Evolutionary conservation across 345 rosid genomes (phyloP).

Genomic region (Eucalyptus erythrocorys): DNA sequence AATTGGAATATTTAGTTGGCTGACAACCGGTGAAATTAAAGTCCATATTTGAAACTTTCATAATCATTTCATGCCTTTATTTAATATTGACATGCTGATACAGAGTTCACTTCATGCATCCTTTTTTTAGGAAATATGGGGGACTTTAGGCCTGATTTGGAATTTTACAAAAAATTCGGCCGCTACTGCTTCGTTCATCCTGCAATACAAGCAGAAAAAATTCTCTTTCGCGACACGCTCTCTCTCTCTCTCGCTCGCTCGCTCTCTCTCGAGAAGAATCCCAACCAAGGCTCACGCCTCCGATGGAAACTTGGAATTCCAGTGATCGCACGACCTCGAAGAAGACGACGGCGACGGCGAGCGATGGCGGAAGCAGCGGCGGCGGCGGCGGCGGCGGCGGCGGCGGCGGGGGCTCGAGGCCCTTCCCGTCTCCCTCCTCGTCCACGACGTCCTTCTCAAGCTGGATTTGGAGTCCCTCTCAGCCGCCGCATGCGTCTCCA

Average conservation of each 20-base stretch:
- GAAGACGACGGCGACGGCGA: background rate
- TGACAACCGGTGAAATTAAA: fast-evolving
- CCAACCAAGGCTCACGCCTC: background rate
- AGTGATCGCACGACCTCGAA: background rate
- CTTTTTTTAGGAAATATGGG: too few relatives aligned
- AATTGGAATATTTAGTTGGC: fast-evolving
- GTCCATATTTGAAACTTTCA: fast-evolving
- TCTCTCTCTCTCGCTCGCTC: background rate
- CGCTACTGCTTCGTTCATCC: background rate
- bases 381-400: background rate
- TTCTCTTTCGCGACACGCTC: background rate
- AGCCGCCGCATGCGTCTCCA: slow-evolving; percentile 40
- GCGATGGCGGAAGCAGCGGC: background rate
- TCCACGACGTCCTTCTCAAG: slow-evolving; percentile 28
- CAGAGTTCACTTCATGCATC: too few relatives aligned
- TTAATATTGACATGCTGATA: too few relatives aligned
- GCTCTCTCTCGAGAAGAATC: background rate
- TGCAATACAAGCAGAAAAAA: background rate
- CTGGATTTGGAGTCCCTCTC: slow-evolving; percentile 41
- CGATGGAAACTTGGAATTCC: background rate
- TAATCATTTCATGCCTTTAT: too few relatives aligned
- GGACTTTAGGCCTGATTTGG: too few relatives aligned
- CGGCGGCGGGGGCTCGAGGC: background rate
- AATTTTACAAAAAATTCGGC: background rate
- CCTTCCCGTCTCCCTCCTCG: slow-evolving; percentile 16